Evolutionary conservation across 2,329 filamentous ascomycete species (phyloP), one percentile per base, ranked within the genome.

Genomic region (Exserohilum turcica): DNA sequence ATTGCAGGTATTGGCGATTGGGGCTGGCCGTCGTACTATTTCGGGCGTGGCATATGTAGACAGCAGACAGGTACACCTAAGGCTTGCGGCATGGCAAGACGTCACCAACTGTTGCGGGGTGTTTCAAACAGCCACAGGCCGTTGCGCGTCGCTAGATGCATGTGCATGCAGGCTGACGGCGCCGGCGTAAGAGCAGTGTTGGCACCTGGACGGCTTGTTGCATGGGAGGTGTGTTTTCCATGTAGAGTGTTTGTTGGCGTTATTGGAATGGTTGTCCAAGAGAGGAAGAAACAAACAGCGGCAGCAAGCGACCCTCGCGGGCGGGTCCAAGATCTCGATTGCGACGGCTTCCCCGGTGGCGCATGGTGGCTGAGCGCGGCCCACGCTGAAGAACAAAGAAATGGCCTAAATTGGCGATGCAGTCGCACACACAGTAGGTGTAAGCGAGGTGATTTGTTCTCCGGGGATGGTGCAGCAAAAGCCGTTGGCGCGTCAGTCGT

Each of bases 111-210:
- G 16, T 29, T 36, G n/a, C 33, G 45, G 43, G 16, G 19, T 15
- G 39, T 51, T 54, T 52, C 48, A 56, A 48, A 37, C 16, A 28
- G 36, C 43, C 48, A 38, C 52, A 48, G 46, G 21, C 44, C 49
- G 52, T 48, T 31, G 48, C 33, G 42, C 42, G 37, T 42, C 37
- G 38, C 35, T 40, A 24, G 16, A 35, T 16, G 3, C 9, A 16
- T 16, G 15, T 35, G 3, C 2, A 40, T 29, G 38, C 27, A 16
- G 21, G 5, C n/a, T 40, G 24, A 15, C 35, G 18, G 16, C 16
- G 16, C 33, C 12, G 12, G 35, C 16, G 9, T 12, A 5, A 19
- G n/a, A 7, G 8, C 8, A 18, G 33, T 42, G 36, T 42, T 44
- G 40, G 35, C 32, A 29, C 9, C 28, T 27, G 24, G n/a, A 28